A percentile compares a stretch with the other conserved stretches of the same genome.
phyloP scores from a whole-genome alignment of 371 early-diverging fungal species.

The Funneliformis caledonium region DNA sequence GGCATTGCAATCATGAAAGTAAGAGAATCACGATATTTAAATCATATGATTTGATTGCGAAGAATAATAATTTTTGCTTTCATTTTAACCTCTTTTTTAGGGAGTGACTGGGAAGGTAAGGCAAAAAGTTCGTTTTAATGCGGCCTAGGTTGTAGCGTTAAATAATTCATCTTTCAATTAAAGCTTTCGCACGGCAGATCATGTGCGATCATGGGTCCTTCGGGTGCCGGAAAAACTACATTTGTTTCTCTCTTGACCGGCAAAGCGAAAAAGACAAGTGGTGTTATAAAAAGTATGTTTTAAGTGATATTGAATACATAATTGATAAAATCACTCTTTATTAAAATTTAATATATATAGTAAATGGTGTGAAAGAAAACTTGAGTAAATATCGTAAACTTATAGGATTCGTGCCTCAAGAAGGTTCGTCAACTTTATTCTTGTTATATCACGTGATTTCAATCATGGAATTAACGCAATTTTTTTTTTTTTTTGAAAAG shows the following conservation, averaged over 20 bases:
- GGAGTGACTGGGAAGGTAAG: slow-evolving; percentile 41
- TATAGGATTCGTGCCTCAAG: slow-evolving; percentile 70
- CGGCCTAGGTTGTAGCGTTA: too few relatives aligned
- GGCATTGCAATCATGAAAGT: slow-evolving; percentile 59
- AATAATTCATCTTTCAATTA: slow-evolving; percentile 48
- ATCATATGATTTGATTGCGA: not conserved
- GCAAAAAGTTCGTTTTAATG: not conserved
- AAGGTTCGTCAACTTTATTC: slow-evolving; percentile 35
- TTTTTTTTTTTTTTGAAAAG: slow-evolving; percentile 36
- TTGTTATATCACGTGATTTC: not conserved
- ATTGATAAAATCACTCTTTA: too few relatives aligned
- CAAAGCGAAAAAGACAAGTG: slow-evolving; percentile 62
- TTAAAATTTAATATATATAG: slow-evolving; percentile 32
- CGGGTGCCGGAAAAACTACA: slow-evolving; percentile 75
- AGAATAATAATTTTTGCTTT: not conserved
- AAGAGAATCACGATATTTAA: not conserved
- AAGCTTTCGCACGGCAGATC: slow-evolving; percentile 56
- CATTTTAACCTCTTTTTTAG: not conserved
- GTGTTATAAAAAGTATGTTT: slow-evolving; percentile 50
- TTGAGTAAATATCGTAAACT: slow-evolving; percentile 68
- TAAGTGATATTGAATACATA: not conserved
- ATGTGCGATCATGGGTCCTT: slow-evolving; percentile 75
- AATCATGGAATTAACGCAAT: not conserved
- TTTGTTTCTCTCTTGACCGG: slow-evolving; percentile 63
- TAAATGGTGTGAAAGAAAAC: slow-evolving; percentile 65